Evolutionary conservation across 345 rosid species (phyloP), one percentile per base, ranked within the genome.

Genomic region (Arabis alpina): DNA sequence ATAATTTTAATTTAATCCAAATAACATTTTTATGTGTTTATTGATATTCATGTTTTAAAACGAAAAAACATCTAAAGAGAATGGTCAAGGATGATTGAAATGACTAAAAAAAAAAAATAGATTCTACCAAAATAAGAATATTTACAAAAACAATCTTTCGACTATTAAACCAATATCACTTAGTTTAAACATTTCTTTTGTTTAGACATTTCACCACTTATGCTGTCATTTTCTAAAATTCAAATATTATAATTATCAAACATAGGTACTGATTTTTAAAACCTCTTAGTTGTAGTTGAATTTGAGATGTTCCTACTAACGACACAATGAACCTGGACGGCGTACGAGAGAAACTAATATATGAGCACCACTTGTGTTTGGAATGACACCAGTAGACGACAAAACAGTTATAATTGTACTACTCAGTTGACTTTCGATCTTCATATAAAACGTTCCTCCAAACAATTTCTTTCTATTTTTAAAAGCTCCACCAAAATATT

Each of bases 311-410:
- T 59, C 48, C 30, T 36, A 11, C 5, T 40, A 14, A 15, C n/a
- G 52, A 60, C 52, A 16, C 36, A 42, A 61, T 61, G 75, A 70
- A 70, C 60, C 74, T 70, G 67, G 74, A 70, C 74, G 43, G 44
- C 40, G 30, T 28, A 8, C 10, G 40, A 57, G 55, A 68, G 37
- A 10, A 43, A 47, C 65, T 23, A 68, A 37, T 57, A 56, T 25
- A 14, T 27, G 58, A 40, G 58, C 49, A 56, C 64, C 44, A 25
- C 49, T 56, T 37, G 15, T 37, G 49, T 58, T 50, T 47, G 57
- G 30, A 41, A 48, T 69, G 63, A 55, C 54, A 16, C 28, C 55
- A 45, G 58, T 27, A 27, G 58, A 70, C 50, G 42, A 49, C 43
- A 58, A 58, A 48, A 37, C 65, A 58, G 50, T 57, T 70, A 58